Conservation (phyloP, 495 filamentous ascomycete species). For the Penicillium pulvis region DNA sequence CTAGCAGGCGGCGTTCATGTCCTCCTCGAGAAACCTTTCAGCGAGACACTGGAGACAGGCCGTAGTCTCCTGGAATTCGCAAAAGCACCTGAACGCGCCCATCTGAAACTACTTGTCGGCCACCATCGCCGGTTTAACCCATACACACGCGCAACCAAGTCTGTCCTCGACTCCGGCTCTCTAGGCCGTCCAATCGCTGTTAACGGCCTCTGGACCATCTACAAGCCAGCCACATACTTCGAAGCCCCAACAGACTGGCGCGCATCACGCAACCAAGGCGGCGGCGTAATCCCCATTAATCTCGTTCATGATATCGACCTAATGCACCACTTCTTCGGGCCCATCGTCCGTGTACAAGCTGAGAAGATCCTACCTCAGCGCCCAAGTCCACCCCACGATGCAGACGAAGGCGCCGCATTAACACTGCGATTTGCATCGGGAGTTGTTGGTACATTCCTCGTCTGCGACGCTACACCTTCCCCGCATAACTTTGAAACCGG, state of each 20-base stretch:
- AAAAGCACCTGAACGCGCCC: constrained; percentile 21
- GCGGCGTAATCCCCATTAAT: constrained; percentile 59
- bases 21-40: constrained; percentile 61
- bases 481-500: constrained; percentile 58
- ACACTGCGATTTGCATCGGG: constrained; percentile 58
- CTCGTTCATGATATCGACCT: constrained; percentile 63
- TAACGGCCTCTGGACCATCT: constrained; percentile 56
- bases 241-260: constrained; percentile 52
- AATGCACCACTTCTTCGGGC: constrained; percentile 59
- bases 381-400: constrained; percentile 35
- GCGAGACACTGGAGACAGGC: constrained; percentile 45
- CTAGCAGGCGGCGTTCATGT: constrained; percentile 52
- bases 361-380: constrained; percentile 49
- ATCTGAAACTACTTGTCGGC: constrained; percentile 55
- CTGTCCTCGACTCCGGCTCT: constrained; percentile 36
- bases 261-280: constrained; percentile 29
- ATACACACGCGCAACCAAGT: constrained; percentile 53
- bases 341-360: constrained; percentile 53
- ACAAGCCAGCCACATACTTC: constrained; percentile 57
- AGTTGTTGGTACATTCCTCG: constrained; percentile 58
- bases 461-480: constrained; percentile 53
- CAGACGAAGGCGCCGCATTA: constrained; percentile 60
- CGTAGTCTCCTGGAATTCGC: constrained; percentile 32
- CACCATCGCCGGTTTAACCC: constrained; percentile 65
- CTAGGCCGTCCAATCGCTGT: constrained; percentile 54